These are phyloP conservation scores for Diutina mesorugosa DNA, from an alignment of 1,139 yeast genomes.

Conservation along the genomic window DNA sequence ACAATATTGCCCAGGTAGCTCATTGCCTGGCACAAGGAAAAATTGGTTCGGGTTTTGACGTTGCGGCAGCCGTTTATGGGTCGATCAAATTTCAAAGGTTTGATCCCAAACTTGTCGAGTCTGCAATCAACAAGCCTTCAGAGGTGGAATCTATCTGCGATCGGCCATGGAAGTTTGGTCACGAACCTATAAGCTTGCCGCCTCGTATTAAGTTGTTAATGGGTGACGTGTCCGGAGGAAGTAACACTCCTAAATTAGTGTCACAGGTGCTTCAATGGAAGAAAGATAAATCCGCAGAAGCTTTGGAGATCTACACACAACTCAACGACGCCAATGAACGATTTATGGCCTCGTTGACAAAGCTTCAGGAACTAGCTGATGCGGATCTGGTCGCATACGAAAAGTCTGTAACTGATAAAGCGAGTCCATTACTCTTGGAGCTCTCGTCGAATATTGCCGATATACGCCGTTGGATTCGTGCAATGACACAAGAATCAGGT, in stretches of 20 bases:
- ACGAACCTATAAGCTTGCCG: conserved; percentile 50
- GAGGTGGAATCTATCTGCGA: conserved; percentile 29
- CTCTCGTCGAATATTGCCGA: conserved; percentile 3
- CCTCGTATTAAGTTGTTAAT: conserved; percentile 53
- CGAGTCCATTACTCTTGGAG: not conserved
- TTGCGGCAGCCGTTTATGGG: conserved; percentile 90
- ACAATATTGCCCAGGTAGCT: conserved; percentile 76
- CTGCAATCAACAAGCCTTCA: conserved; percentile 16
- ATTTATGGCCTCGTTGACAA: conserved; percentile 36
- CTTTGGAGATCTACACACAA: conserved; percentile 37
- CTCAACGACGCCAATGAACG: conserved; percentile 47
- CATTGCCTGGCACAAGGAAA: conserved; percentile 93
- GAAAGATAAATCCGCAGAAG: conserved; percentile 32
- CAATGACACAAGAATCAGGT: conserved; percentile 50
- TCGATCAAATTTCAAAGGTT: conserved; percentile 75
- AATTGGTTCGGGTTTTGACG: conserved; percentile 94
- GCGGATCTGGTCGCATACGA: conserved; percentile 13
- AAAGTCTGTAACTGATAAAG: not conserved
- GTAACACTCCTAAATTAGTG: conserved; percentile 88
- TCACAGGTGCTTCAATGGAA: conserved; percentile 67
- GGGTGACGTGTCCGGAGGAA: conserved; percentile 92
- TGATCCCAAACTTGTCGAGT: conserved; percentile 36
- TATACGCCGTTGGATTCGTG: conserved; percentile 44
- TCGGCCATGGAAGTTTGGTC: conserved; percentile 45
- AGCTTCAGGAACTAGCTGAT: conserved; percentile 11